These are phyloP conservation scores for Podaxis sp. DNA, from an alignment of 768 basidiomycete species.

Conservation along the genomic window DNA sequence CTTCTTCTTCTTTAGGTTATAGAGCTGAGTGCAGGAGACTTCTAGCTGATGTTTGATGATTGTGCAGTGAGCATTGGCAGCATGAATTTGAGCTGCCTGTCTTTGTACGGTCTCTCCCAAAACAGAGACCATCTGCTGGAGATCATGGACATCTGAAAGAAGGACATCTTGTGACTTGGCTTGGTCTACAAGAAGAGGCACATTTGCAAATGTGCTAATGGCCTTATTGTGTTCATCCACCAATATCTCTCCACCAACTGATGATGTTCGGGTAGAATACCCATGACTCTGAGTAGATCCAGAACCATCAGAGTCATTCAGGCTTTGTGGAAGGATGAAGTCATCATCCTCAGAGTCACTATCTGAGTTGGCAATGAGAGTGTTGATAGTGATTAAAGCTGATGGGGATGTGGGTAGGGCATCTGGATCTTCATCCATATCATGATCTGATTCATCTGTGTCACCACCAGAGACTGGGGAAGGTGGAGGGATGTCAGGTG, in stretches of 20 bases:
- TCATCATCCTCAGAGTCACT: neutral
- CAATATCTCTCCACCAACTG: too few relatives aligned
- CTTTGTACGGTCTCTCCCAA: neutral
- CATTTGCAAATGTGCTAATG: too few relatives aligned
- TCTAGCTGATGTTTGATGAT: neutral
- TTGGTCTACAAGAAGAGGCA: neutral
- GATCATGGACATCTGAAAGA: neutral
- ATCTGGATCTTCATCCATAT: too few relatives aligned
- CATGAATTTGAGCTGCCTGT: neutral
- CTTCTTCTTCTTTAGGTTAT: neutral
- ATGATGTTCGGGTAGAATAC: too few relatives aligned
- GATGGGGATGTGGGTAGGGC: too few relatives aligned
- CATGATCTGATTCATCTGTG: too few relatives aligned
- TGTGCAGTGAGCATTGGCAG: neutral
- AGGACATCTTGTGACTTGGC: neutral
- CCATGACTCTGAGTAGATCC: neutral
- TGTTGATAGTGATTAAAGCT: too few relatives aligned
- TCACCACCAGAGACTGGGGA: neutral
- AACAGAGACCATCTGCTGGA: neutral
- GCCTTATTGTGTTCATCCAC: too few relatives aligned
- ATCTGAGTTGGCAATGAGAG: neutral
- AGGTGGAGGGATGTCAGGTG: constrained; percentile 5
- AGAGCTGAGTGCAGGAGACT: neutral
- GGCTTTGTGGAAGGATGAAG: neutral
- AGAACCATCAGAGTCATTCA: too few relatives aligned